A percentile compares a stretch with the other conserved stretches of the same genome.
Evolutionary conservation across 169 alveolate species (phyloP).

Genomic region (Plasmodium chabaudi): DNA sequence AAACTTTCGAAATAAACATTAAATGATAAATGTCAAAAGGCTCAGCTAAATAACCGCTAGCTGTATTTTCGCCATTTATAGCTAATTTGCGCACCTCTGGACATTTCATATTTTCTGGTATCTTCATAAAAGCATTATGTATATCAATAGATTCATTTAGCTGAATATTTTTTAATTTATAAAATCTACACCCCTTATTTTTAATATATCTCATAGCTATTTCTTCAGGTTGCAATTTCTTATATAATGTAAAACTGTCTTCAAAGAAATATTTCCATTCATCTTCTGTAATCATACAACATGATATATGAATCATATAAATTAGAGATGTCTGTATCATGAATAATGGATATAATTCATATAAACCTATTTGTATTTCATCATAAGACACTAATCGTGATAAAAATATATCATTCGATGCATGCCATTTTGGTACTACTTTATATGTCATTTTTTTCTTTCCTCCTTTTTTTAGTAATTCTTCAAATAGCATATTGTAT

Average conservation of each 20-base stretch:
- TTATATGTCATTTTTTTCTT: conserved; percentile 68
- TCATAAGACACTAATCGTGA: conserved; percentile 75
- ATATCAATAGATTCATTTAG: conserved; percentile 29
- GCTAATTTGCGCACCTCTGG: conserved; percentile 63
- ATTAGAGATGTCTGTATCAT: conserved; percentile 73
- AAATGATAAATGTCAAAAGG: conserved; percentile 76
- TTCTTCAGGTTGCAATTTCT: conserved; percentile 75
- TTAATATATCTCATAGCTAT: conserved; percentile 67
- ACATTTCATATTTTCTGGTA: conserved; percentile 76
- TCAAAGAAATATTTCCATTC: conserved; percentile 74
- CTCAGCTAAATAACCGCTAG: conserved; percentile 69
- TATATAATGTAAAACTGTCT: conserved; percentile 46
- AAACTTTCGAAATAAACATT: conserved; percentile 59
- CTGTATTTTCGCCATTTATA: conserved; percentile 58
- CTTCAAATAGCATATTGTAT: conserved; percentile 17
- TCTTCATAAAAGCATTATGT: conserved; percentile 68
- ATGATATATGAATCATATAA: conserved; percentile 71
- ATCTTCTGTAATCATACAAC: conserved; percentile 50
- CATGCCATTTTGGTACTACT: conserved; percentile 73
- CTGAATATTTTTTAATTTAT: conserved; percentile 23
- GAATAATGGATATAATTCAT: conserved; percentile 58
- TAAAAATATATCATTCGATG: conserved; percentile 74
- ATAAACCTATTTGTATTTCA: conserved; percentile 66
- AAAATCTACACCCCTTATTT: conserved; percentile 39
- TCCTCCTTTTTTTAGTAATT: neutral